Evolutionary conservation across 1,139 yeast genomes (phyloP), one percentile per base, ranked within the genome.

Genomic region (Groenewaldozyma sp.): DNA sequence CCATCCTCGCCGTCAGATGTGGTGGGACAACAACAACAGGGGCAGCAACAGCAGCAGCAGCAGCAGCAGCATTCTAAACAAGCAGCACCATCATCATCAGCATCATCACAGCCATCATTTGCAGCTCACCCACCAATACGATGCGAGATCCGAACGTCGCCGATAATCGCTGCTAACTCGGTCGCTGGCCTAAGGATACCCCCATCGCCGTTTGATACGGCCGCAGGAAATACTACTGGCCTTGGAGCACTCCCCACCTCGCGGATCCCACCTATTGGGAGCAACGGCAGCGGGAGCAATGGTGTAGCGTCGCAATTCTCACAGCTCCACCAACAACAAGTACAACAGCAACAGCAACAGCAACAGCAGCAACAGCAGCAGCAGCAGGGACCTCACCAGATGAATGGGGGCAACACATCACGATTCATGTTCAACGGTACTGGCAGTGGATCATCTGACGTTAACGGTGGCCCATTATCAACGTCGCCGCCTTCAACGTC

Each of bases 341-440:
- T n/a, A n/a, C 40, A 9, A 16, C 38, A 13, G 14, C 16, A 14
- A 14, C 31, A 9, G 14, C 38, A 13, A 24, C 39, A 10, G 16
- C 4, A 9, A 37, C 37, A 16, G 18, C 37, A 9, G 14, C 24
- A 13, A 26, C 38, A n/a, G 35, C 35, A 7, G 38, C 27, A 6
- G 21, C 18, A 11, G 20, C 27, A 20, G 13, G 20, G 17, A 31
- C 35, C 3, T 24, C 39, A 31, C 21, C 35, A 17, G 24, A 33
- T 9, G 29, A 35, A 16, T 18, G 26, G 4, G 31, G 35, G 38
- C 24, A 40, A 40, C 24, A 38, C 43, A 9, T 28, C 37, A 14
- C 28, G 37, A 17, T 42, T 44, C 17, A 34, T 44, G 24, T 43
- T 43, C 40, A 37, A 32, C 19, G 41, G 41, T 37, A 34, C 34